Base-by-base conservation (phyloP, 2,329 filamentous ascomycete genomes). In the Colletotrichum zoysiae region DNA sequence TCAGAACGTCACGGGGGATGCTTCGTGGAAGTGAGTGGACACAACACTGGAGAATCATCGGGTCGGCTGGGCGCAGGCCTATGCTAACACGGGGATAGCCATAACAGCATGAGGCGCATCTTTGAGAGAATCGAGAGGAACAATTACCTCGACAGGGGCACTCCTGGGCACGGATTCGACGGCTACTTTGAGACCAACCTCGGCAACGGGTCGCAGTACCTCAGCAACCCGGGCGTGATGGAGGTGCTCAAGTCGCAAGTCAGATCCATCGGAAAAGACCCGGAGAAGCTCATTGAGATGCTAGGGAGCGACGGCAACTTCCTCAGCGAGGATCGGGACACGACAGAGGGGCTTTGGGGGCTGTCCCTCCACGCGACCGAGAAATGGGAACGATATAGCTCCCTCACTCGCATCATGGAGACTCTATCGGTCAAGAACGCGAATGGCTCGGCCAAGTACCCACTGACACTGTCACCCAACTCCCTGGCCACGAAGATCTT, bases 21-120 rank as follows among this genome's bases (percentile, higher is more conserved):
- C 78, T 1, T 88, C 87, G 0, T 92, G 90, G 90, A 79, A 82
- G 66, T 65, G 16, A 58, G 46, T 64, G 26, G 30, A 16, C 5
- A 12, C 18, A 12, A 5, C 26, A 9, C 7, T 1, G 38, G 26
- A 30, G 11, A 12, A 18, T 48, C 8, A 20, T 20, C 18, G 20
- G 42, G 42, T 44, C 42, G 42, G 42, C 42, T 44, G 44, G 44
- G 44, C 16, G 35, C 12, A 5, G 16, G 8, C 40, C 1, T 12
- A 33, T 42, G 16, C 61, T 69, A 8, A 69, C 42, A 14, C 5
- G 1, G 20, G 33, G 5, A 40, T 1, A 76, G 40, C 0, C 81
- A 88, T 0, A 75, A 82, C 5, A 89, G 88, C 68, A 91, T 92
- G 89, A 83, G 88, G 71, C 81, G 85, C 73, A 89, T 90, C 78